Evolutionary conservation across 257 asterid species (phyloP), one percentile per base, ranked within the genome.

Genomic region (Petunia axillaris): DNA sequence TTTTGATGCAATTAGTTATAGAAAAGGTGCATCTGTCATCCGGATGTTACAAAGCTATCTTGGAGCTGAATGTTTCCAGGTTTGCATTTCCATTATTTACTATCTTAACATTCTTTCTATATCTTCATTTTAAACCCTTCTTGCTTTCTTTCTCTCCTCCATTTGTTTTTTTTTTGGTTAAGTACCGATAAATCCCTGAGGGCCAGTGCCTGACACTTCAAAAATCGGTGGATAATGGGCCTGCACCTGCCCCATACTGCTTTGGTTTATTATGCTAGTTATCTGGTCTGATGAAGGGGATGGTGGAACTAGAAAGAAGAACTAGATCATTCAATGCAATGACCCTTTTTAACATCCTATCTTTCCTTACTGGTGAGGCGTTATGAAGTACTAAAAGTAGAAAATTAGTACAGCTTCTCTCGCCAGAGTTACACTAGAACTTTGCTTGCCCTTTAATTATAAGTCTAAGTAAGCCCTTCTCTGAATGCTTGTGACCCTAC

Each of bases 11-110:
- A 95, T 93, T 84, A 95, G 98, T 85, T 93, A 95, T 83, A 88
- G 93, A 86, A 95, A 93, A 88, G 98, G 98, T 84, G 98, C 98
- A 58, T 91, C 98, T 85, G 96, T 95, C 55, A 95, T 95, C 78
- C 91, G 97, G 63, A 95, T 95, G 98, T 88, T 95, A 57, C 98
- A 93, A 86, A 93, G 95, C 87, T 95, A 95, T 88, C 97, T 95
- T 84, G 98, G 98, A 13, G 84, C 98, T 13, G 92, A 91, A 84
- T 70, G 88, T 90, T 95, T 95, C 84, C 98, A 95, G 97, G 98
- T 94, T 80, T 78, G 76, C 48, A 68, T 70, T 77, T n/a, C 2
- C 76, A 71, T 67, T 43, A 62, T 63, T 25, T 65, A 4, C 46
- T 46, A 16, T 16, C 35, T 57, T 59, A 8, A 55, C 73, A 16